A percentile compares a stretch with the other conserved stretches of the same genome.
Conservation (phyloP, 106 monocot genomes). For the Platanthera zijinensis region DNA sequence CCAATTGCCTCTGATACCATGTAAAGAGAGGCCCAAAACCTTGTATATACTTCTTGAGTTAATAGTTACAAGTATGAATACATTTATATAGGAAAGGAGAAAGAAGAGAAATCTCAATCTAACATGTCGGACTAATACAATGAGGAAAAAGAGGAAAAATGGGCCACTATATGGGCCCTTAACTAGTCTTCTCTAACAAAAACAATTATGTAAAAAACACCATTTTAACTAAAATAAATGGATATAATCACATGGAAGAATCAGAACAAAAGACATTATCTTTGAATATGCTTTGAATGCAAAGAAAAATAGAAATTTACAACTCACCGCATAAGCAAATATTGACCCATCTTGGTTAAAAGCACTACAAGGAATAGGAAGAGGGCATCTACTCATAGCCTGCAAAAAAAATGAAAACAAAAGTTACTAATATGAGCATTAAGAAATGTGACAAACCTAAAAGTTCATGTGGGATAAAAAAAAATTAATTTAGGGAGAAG, state of each 20-base stretch:
- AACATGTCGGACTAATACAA: too few relatives aligned
- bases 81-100: too few relatives aligned
- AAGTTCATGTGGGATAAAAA: not conserved
- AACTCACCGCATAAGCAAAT: slow-evolving; percentile 85
- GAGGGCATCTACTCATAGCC: slow-evolving; percentile 68
- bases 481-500: not conserved
- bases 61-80: too few relatives aligned
- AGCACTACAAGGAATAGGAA: slow-evolving; percentile 81
- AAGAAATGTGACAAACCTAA: not conserved
- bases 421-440: not conserved
- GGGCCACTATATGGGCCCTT: too few relatives aligned
- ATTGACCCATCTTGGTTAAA: slow-evolving; percentile 94
- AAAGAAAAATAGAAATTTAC: not conserved
- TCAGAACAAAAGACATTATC: not conserved
- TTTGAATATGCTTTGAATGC: not conserved
- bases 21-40: too few relatives aligned
- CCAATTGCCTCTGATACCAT: too few relatives aligned
- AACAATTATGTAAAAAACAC: too few relatives aligned
- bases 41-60: too few relatives aligned
- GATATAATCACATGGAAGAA: not conserved
- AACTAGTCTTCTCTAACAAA: too few relatives aligned
- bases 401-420: slow-evolving; percentile 15
- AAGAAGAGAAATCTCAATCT: too few relatives aligned
- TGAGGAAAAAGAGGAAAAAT: too few relatives aligned
- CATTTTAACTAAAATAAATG: too few relatives aligned